phyloP scores from a whole-genome alignment of 2,329 filamentous ascomycete species.

The Penicillium griseofulvum region DNA sequence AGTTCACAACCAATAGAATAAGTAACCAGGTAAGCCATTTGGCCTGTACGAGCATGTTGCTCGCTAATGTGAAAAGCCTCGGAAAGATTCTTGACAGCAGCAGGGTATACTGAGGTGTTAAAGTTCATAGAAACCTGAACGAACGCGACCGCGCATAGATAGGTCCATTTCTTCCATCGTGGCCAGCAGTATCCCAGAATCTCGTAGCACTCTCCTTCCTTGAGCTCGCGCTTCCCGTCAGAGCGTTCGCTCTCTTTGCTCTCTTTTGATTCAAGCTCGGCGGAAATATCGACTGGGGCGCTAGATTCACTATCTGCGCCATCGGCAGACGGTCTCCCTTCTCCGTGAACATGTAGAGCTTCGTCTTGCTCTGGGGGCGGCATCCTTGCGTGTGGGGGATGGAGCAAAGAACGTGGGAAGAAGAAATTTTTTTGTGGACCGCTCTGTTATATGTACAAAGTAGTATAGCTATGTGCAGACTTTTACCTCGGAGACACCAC shows the following conservation, averaged over 20 bases:
- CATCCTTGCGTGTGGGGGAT: constrained; percentile 1
- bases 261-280: constrained; percentile 16
- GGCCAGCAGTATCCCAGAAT: constrained; percentile 60
- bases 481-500: background rate
- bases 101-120: constrained; percentile 68
- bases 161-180: constrained; percentile 34
- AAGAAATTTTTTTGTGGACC: background rate
- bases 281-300: background rate
- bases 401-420: background rate
- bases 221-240: constrained; percentile 34
- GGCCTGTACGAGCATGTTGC: constrained; percentile 66
- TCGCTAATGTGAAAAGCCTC: constrained; percentile 63
- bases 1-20: constrained; percentile 82
- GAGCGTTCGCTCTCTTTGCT: constrained; percentile 15
- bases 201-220: constrained; percentile 57
- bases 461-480: background rate
- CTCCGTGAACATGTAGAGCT: background rate
- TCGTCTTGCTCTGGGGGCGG: constrained; percentile 1
- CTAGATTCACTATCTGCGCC: background rate
- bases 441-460: constrained; percentile 3
- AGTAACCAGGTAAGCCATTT: constrained; percentile 69
- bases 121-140: constrained; percentile 74
- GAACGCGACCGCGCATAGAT: constrained; percentile 58
- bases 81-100: constrained; percentile 61
- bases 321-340: background rate